Evolutionary conservation across 2,329 filamentous ascomycete species (phyloP).

Genomic region (Aspergillus chevalieri): DNA sequence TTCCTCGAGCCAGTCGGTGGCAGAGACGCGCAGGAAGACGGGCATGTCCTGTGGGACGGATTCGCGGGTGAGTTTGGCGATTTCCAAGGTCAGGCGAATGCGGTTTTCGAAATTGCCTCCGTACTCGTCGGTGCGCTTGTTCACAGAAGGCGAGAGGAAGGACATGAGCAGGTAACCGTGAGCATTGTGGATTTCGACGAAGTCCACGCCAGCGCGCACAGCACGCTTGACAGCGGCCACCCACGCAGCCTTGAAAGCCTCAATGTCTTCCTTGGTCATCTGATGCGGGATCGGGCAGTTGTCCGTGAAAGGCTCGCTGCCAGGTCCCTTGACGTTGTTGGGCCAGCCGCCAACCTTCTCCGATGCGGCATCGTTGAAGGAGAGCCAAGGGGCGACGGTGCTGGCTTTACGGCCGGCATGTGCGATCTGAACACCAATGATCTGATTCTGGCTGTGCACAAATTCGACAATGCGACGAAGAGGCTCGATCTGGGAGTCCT

Average conservation of each 20-base stretch:
- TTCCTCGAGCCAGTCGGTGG: slow-evolving; percentile 68
- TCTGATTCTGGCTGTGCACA: slow-evolving; percentile 69
- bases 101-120: slow-evolving; percentile 57
- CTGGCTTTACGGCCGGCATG: slow-evolving; percentile 67
- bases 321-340: slow-evolving; percentile 51
- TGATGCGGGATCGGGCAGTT: slow-evolving; percentile 58
- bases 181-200: slow-evolving; percentile 73
- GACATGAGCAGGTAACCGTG: slow-evolving; percentile 70
- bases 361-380: slow-evolving; percentile 32
- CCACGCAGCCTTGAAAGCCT: slow-evolving; percentile 57
- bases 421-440: slow-evolving; percentile 71
- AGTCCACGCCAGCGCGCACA: slow-evolving; percentile 65
- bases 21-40: slow-evolving; percentile 66
- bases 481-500: slow-evolving; percentile 71
- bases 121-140: slow-evolving; percentile 57
- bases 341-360: slow-evolving; percentile 51
- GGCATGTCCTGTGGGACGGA: slow-evolving; percentile 63
- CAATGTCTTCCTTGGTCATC: slow-evolving; percentile 64
- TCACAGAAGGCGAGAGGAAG: slow-evolving; percentile 65
- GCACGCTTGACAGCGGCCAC: slow-evolving; percentile 54
- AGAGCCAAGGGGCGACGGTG: slow-evolving; percentile 49
- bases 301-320: slow-evolving; percentile 57
- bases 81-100: slow-evolving; percentile 60
- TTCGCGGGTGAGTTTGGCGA: slow-evolving; percentile 56
- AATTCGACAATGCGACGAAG: slow-evolving; percentile 66